phyloP scores from a whole-genome alignment of 345 rosid species.

The Kandelia obovata region DNA sequence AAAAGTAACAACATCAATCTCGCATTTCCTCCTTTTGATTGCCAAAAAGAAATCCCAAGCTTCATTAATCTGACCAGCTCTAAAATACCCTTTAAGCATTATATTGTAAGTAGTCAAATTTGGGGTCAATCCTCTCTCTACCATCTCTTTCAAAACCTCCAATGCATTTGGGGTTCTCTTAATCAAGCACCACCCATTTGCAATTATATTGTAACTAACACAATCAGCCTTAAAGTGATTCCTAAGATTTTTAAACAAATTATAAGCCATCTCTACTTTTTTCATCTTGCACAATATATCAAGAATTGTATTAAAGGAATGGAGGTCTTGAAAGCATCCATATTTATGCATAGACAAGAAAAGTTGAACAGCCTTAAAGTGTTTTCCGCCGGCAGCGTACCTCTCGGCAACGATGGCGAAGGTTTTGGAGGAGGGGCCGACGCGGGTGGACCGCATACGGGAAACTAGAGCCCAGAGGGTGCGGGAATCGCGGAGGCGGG shows the following conservation, averaged over 20 bases:
- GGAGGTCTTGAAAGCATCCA: constrained; percentile 70
- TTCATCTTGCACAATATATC: constrained; percentile 72
- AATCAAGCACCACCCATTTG: constrained; percentile 88
- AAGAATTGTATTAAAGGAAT: constrained; percentile 75
- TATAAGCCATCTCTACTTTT: constrained; percentile 69
- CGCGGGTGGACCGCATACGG: constrained; percentile 65
- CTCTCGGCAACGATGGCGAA: constrained; percentile 77
- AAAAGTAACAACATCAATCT: constrained; percentile 71
- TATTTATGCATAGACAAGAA: constrained; percentile 83
- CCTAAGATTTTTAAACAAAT: constrained; percentile 55
- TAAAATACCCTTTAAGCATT: constrained; percentile 74
- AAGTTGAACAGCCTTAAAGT: constrained; percentile 61
- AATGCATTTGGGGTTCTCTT: constrained; percentile 73
- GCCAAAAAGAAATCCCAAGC: constrained; percentile 81
- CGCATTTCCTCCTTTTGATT: constrained; percentile 80
- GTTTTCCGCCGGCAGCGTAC: constrained; percentile 63
- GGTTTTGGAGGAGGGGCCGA: constrained; percentile 63
- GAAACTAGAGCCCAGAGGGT: constrained; percentile 49
- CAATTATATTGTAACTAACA: constrained; percentile 71
- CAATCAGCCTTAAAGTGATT: constrained; percentile 68
- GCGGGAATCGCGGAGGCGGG: constrained; percentile 61
- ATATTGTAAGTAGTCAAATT: constrained; percentile 64
- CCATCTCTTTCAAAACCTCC: constrained; percentile 82
- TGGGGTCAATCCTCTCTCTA: constrained; percentile 60
- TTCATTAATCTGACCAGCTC: constrained; percentile 70